Base-by-base conservation (phyloP, 805 yeast genomes). In the Ascoidea tarda region DNA sequence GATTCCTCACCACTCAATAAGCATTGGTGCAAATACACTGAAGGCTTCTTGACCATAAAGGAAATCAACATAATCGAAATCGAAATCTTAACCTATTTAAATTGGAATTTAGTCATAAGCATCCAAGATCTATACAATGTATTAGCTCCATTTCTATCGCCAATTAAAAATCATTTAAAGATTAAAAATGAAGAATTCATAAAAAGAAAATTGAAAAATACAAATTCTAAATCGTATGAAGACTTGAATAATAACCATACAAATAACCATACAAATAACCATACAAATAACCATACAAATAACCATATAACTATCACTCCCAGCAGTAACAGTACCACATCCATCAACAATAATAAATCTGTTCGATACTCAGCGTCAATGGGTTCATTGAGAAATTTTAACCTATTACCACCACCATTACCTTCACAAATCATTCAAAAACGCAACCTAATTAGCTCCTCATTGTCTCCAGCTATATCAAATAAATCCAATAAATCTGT, bases 1-100 rank as follows among this genome's bases (percentile, higher is more conserved):
- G 95, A 85, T 63, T 78, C 84, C 5, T 79, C 87, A 10, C 89
- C 91, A 55, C 80, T 82, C 62, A 85, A 85, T 67, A 72, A 73
- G 58, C 89, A 84, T 65, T 85, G 95, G 95, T 81, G 87, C 46
- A 77, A 75, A 59, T 82, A 82, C 66, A 82, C 91, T 5, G 89
- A 84, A 60, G 88, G 87, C 1, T 70, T 85, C 47, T 84, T 85
- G 67, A 69, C 73, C 49, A 66, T 74, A 52, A 79, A 79, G 57
- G 95, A 85, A 63, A 79, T 85, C 58, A 84, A 84, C 65, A 70
- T 84, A 56, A 85, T 85, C 89, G 95, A 85, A 67, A 77, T 87
- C 63, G 91, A 85, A 66, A 69, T 85, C 54, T 70, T 84, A 51
- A 78, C 73, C 61, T 69, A 84, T 50, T 68, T 85, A 62, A 76